A percentile compares a stretch with the other conserved stretches of the same genome.
Conservation (phyloP, 1,139 yeast species). For the Pichia sp. region DNA sequence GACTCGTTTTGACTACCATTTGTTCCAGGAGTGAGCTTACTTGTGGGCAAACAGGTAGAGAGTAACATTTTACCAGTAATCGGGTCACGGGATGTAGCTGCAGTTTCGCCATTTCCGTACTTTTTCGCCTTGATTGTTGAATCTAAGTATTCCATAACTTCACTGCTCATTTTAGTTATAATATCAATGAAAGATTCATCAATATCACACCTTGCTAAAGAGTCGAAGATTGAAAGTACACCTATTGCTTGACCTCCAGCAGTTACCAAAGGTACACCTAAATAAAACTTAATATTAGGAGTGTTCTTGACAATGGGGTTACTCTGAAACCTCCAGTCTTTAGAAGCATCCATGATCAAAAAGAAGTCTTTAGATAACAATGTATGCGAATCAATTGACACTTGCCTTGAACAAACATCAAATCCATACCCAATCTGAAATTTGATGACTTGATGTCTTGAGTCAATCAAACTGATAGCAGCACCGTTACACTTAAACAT, state of each 20-base stretch:
- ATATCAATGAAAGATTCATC: conserved; percentile 30
- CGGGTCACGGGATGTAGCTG: too few species aligned
- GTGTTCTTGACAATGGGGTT: conserved; percentile 59
- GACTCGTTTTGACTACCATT: background rate
- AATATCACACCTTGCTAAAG: conserved; percentile 35
- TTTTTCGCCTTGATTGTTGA: conserved; percentile 11
- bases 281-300: conserved; percentile 53
- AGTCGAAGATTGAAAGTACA: conserved; percentile 52
- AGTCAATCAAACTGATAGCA: conserved; percentile 50
- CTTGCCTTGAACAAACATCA: conserved; percentile 44
- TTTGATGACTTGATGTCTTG: conserved; percentile 41
- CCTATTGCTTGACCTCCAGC: conserved; percentile 43
- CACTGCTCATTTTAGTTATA: conserved; percentile 34
- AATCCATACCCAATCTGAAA: conserved; percentile 40
- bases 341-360: conserved; percentile 48
- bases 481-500: conserved; percentile 43
- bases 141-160: conserved; percentile 38
- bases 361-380: conserved; percentile 50
- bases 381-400: conserved; percentile 63
- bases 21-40: background rate
- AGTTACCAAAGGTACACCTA: conserved; percentile 50
- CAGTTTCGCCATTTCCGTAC: background rate
- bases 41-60: conserved; percentile 1
- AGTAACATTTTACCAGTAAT: conserved; percentile 1
- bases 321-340: conserved; percentile 58